Evolutionary conservation across 257 asterid species (phyloP), one percentile per base, ranked within the genome.

Genomic region (Rauvolfia tetraphylla): DNA sequence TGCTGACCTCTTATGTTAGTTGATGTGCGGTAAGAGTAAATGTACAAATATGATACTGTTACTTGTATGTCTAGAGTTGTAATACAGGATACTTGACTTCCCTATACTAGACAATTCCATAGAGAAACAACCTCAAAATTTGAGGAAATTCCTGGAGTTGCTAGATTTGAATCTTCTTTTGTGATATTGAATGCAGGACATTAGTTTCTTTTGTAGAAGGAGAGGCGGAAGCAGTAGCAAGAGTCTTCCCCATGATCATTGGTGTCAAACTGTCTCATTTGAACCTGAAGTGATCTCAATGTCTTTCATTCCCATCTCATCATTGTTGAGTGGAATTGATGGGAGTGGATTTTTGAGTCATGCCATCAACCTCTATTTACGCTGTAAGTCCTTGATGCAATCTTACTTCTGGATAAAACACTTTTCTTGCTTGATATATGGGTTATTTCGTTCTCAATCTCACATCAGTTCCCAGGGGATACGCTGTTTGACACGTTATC

Each of bases 301-400:
- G 90, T 86, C 91, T 41, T 85, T 91, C 80, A 85, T 91, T 61
- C 96, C 96, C 22, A 88, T 91, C 77, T 86, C 96, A 56, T 91
- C 96, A 29, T 91, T 91, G 63, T 84, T 89, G 87, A 91, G 76
- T 62, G 96, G 96, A 83, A 82, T 87, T 74, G 91, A 91, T 63
- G 96, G 96, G 75, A 91, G 91, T 81, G 96, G 94, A 79, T 91
- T 91, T 83, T 76, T 91, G 76, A 88, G 92, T 70, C 96, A 91
- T 58, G 96, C 96, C 80, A 91, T 89, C 82, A 91, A 91, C 74
- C 86, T 91, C 69, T 91, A 91, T 82, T 84, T 91, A 77, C 94
- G 96, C 22, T 89, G 96, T 91, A 89, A 91, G 94, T 70, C 75
- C 61, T 33, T 14, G 71, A 31, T 71, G 38, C 41, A 65, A 3